A percentile compares a stretch with the other conserved stretches of the same genome.
Conservation (phyloP, 768 basidiomycete species). For the Tricholoma bakamatsutake region DNA sequence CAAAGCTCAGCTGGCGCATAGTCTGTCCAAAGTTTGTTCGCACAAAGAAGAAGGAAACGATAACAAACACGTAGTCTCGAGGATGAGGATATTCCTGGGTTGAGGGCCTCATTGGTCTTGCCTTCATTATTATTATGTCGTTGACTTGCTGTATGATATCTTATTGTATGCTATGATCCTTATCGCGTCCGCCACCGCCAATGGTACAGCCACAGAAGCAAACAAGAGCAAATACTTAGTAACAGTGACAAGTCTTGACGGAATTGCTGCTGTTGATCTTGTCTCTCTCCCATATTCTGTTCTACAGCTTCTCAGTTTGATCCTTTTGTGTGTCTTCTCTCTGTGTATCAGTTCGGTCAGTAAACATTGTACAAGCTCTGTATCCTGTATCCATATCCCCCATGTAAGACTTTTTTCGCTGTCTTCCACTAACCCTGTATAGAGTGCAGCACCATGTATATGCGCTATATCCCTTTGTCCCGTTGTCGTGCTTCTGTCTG, state of each 20-base stretch:
- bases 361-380: conserved; percentile 19
- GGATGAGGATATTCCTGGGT: too few relatives aligned
- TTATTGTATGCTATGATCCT: too few relatives aligned
- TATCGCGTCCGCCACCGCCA: too few relatives aligned
- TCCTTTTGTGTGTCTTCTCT: conserved; percentile 12
- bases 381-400: conserved; percentile 18
- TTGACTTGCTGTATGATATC: too few relatives aligned
- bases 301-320: conserved; percentile 6
- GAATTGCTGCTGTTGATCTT: not conserved
- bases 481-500: conserved; percentile 13
- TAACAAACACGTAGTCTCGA: not conserved
- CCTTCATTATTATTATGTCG: too few relatives aligned
- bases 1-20: not conserved
- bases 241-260: conserved; percentile 10
- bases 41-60: not conserved
- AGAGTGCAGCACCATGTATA: conserved; percentile 13
- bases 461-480: conserved; percentile 6
- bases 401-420: conserved; percentile 21
- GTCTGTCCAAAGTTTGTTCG: not conserved
- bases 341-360: conserved; percentile 17
- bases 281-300: conserved; percentile 5
- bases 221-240: conserved; percentile 15
- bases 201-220: conserved; percentile 2
- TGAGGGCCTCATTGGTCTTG: too few relatives aligned
- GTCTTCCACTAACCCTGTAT: conserved; percentile 17